Base-by-base conservation (phyloP, 192 early-diverging fungal species). In the Mortierella claussenii region DNA sequence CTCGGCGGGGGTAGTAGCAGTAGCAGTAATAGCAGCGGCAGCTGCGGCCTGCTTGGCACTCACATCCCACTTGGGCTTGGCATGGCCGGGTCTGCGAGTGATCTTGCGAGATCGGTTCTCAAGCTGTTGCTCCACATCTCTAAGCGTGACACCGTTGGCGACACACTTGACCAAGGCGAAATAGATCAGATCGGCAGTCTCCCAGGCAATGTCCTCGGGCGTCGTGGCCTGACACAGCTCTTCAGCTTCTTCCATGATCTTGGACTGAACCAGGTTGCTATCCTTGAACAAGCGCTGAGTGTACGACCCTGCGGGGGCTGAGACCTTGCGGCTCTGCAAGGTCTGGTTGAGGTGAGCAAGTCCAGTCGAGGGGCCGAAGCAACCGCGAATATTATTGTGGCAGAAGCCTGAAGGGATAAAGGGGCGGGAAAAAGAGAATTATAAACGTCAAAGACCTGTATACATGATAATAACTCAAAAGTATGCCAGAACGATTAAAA, bases 101-200 rank as follows among this genome's bases (percentile, higher is more conserved):
- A 99, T 88, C 79, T 95, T 96, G 36, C 86, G 88, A 54, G 94
- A 88, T 47, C 93, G 87, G 65, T 67, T 81, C 69, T 99, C 92
- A 60, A 99, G 81, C 34, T 95, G 91, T 64, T 81, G 83, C 76
- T 98, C 97, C 15, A 99, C 81, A 69, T 99, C 97, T 2, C 87
- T 65, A 42, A 99, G 80, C 10, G 81, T 79, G 2, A 98, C 95
- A 33, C 93, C 95, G 32, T 86, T 82, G 45, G 89, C 86, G 0
- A 92, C 87, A 79, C 94, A 96, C 68, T 94, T 96, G 55, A 87
- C 88, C 63, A 99, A 80, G 7, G 95, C 89, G 85, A 99, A 99
- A 83, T 97, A 99, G 57, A 99, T 86, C 55, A 98, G 70, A 76
- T 99, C 97, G 17, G 97, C 97, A 9, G 95, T 91, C 80, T 99